Evolutionary conservation across 331 rosid genomes (phyloP), one percentile per base, ranked within the genome.

Genomic region (Erythrophleum ivorense): DNA sequence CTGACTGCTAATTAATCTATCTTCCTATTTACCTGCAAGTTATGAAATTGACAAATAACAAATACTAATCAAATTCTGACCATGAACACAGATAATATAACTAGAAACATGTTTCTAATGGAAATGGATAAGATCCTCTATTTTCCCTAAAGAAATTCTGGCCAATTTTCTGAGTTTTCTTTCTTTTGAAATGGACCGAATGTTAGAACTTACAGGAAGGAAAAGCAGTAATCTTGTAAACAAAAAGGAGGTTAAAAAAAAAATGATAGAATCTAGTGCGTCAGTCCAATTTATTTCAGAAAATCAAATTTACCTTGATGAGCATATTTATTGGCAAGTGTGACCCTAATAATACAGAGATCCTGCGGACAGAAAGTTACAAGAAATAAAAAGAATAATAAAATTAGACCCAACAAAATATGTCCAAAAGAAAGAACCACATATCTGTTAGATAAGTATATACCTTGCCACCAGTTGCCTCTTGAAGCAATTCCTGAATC

Each of bases 401-500:
- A 77, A 72, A 46, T 73, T 18, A 65, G 63, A 46, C 36, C 29
- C 29, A 64, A 13, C 19, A 40, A 16, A 78, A 21, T 36, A 65
- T 71, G 5, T 70, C 52, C 4, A 45, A 52, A 62, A 14, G 64
- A 60, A 33, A 65, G 50, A 49, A 29, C 74, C 34, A 34, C 31
- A 54, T 54, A 78, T 63, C 43, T 6, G 9, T 45, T 14, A 69
- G 36, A 65, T 1, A 55, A 74, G 10, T 11, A 48, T 79, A 77
- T 87, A 91, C 99, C 99, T 92, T 94, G 91, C 99, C 99, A 96
- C 99, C 98, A 92, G 81, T 96, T 92, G 80, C 99, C 98, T 81
- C 96, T 90, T 36, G 93, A 91, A 55, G 98, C 97, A 83, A 88
- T 88, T 68, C 88, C 98, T 6, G 93, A 85, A 84, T 96, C 97